Conservation (phyloP, 768 basidiomycete species). For the Lentinula sp. region DNA sequence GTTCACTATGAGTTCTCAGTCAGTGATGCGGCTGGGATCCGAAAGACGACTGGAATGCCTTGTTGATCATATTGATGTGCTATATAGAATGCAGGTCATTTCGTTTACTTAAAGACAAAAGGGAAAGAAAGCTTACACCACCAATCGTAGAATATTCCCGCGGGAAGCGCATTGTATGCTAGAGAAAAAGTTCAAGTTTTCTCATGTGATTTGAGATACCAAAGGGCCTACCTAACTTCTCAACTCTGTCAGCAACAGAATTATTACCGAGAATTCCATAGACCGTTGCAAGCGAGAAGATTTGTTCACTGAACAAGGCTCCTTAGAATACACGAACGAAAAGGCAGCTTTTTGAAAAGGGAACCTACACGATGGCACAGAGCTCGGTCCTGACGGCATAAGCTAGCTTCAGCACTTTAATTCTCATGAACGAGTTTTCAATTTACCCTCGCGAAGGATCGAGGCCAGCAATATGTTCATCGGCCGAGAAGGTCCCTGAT, state of each 20-base stretch:
- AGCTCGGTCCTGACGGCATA: slow-evolving; percentile 23
- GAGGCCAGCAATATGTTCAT: slow-evolving; percentile 36
- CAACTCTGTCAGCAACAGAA: slow-evolving; percentile 32
- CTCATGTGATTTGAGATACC: background rate
- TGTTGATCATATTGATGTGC: slow-evolving; percentile 40
- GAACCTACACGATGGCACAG: slow-evolving; percentile 33
- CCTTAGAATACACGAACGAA: background rate
- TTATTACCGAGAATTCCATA: slow-evolving; percentile 37
- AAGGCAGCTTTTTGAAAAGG: background rate
- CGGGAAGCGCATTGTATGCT: slow-evolving; percentile 37
- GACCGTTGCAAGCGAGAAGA: slow-evolving; percentile 34
- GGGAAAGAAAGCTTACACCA: slow-evolving; percentile 20
- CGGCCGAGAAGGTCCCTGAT: slow-evolving; percentile 34
- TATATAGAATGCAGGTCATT: slow-evolving; percentile 4
- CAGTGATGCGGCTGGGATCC: background rate
- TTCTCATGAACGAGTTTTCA: background rate
- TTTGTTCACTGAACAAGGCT: slow-evolving; percentile 29
- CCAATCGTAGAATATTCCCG: slow-evolving; percentile 32
- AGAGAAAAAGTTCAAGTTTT: background rate
- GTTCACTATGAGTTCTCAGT: slow-evolving; percentile 21
- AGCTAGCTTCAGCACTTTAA: background rate
- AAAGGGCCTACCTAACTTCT: slow-evolving; percentile 26
- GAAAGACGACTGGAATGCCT: slow-evolving; percentile 16
- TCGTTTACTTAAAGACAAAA: background rate
- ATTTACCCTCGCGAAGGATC: slow-evolving; percentile 34